These are phyloP conservation scores for Microbotryum silenes-acaulis DNA, from an alignment of 1,284 basidiomycete species.

Conservation along the genomic window DNA sequence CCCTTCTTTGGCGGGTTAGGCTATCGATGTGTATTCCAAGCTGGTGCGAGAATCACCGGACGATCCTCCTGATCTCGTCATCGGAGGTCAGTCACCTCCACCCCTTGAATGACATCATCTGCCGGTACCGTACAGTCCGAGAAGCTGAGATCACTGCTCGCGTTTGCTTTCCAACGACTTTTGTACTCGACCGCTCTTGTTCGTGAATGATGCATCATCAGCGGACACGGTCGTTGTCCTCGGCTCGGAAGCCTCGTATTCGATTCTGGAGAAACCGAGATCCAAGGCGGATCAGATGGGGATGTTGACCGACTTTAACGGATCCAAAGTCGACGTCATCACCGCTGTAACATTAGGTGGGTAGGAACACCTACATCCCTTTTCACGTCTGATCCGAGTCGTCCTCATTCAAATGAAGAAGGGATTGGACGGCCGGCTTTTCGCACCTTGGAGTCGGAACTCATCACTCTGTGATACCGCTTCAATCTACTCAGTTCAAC, in stretches of 20 bases:
- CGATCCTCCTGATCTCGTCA: slow-evolving; percentile 85
- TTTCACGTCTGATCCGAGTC: neutral
- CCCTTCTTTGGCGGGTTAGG: slow-evolving; percentile 41
- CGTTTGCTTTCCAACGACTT: too few relatives aligned
- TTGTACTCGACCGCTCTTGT: neutral
- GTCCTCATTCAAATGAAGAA: neutral
- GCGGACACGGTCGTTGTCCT: slow-evolving; percentile 88
- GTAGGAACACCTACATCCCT: slow-evolving; percentile 32
- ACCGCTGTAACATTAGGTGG: slow-evolving; percentile 74
- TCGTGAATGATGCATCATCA: slow-evolving; percentile 37
- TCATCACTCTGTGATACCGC: neutral
- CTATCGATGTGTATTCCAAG: slow-evolving; percentile 82
- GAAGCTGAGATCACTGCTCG: neutral
- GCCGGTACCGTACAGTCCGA: neutral
- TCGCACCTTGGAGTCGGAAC: neutral
- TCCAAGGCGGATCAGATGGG: slow-evolving; percentile 74
- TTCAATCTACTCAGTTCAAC: slow-evolving; percentile 14
- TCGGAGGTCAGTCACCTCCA: slow-evolving; percentile 55
- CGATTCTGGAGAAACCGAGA: slow-evolving; percentile 76
- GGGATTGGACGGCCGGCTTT: neutral
- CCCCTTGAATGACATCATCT: neutral
- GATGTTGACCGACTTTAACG: slow-evolving; percentile 82
- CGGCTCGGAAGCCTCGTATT: slow-evolving; percentile 49
- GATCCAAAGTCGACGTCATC: slow-evolving; percentile 77
- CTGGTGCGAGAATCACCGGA: slow-evolving; percentile 70